A percentile compares a stretch with the other conserved stretches of the same genome.
Evolutionary conservation across 129 eudicot species (phyloP).

Genomic region (Helianthus tuberosus): DNA sequence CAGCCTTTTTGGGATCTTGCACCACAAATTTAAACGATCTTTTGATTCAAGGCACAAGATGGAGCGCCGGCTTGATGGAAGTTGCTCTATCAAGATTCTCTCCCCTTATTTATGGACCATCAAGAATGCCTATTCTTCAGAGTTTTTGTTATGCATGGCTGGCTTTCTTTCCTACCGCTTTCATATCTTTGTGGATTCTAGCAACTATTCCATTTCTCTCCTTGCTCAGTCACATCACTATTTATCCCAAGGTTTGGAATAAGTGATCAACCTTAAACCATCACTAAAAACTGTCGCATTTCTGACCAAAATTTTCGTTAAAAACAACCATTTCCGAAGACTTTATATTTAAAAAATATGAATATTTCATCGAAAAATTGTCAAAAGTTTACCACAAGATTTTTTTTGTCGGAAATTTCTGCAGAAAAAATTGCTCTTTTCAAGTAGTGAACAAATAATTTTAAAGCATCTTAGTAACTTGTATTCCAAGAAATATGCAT

Average conservation of each 20-base stretch:
- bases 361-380: too few relatives aligned
- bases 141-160: conserved; percentile 41
- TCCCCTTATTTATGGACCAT: conserved; percentile 53
- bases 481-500: background rate
- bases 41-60: conserved; percentile 55
- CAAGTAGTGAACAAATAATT: background rate
- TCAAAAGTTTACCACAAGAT: too few relatives aligned
- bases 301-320: too few relatives aligned
- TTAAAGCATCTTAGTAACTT: background rate
- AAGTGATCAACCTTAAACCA: too few relatives aligned
- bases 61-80: conserved; percentile 49
- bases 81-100: conserved; percentile 47
- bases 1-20: conserved; percentile 54
- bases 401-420: too few relatives aligned
- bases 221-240: background rate
- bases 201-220: background rate
- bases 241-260: conserved; percentile 4
- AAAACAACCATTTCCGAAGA: too few relatives aligned
- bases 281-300: too few relatives aligned
- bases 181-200: conserved; percentile 36
- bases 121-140: conserved; percentile 45
- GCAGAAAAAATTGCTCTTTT: too few relatives aligned
- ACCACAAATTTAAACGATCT: conserved; percentile 45
- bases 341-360: too few relatives aligned
- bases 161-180: conserved; percentile 24